Evolutionary conservation across 2,329 filamentous ascomycete genomes (phyloP).

Genomic region (Neofusicoccum laricinum): DNA sequence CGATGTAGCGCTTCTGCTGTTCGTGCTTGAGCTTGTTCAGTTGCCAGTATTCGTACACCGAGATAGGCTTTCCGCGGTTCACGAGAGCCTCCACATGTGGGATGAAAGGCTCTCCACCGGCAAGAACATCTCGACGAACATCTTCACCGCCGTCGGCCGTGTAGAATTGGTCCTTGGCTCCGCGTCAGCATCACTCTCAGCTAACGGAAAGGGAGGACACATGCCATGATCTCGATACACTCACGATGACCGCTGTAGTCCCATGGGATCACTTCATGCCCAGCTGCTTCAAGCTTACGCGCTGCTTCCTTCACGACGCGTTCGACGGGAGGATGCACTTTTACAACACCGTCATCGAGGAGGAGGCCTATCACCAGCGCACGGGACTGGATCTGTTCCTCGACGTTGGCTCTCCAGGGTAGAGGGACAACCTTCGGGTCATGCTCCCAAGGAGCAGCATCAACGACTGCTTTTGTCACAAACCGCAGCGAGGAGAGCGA

Average conservation of each 20-base stretch:
- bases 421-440: constrained; percentile 67
- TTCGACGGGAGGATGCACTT: background rate
- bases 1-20: constrained; percentile 34
- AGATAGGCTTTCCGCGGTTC: constrained; percentile 29
- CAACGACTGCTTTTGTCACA: constrained; percentile 56
- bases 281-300: constrained; percentile 24
- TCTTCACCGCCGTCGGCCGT: constrained; percentile 3
- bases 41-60: constrained; percentile 29
- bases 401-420: constrained; percentile 55
- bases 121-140: background rate
- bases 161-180: constrained; percentile 1
- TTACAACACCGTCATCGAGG: constrained; percentile 7
- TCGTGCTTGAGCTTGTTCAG: constrained; percentile 23
- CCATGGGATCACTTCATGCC: constrained; percentile 27
- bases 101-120: constrained; percentile 32
- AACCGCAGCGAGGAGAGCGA: constrained; percentile 55
- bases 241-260: constrained; percentile 30
- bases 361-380: constrained; percentile 31
- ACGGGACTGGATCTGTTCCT: constrained; percentile 56
- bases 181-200: constrained; percentile 3
- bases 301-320: constrained; percentile 32
- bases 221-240: constrained; percentile 9
- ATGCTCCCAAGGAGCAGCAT: constrained; percentile 61
- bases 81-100: constrained; percentile 24
- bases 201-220: background rate